Percentiles rank a stretch among this genome's conserved stretches.
These are phyloP conservation scores for Rhodomyrtus tomentosa DNA, from an alignment of 345 rosid genomes.

Conservation along the genomic window DNA sequence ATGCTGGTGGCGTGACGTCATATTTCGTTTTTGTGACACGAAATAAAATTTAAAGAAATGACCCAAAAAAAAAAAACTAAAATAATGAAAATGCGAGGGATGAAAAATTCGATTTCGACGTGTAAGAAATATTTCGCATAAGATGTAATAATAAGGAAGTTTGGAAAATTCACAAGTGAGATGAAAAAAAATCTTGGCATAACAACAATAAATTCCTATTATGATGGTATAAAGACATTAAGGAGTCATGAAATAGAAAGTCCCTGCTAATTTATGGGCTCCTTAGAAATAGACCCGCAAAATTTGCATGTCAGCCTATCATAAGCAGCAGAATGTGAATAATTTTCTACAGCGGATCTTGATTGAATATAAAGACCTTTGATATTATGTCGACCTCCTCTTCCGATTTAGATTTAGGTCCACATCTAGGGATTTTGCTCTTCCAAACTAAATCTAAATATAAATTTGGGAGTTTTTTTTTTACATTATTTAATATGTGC, in stretches of 20 bases:
- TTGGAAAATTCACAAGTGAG: background rate
- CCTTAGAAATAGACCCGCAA: background rate
- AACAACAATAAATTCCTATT: background rate
- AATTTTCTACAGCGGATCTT: too few species aligned
- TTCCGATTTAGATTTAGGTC: too few species aligned
- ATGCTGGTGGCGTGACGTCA: background rate
- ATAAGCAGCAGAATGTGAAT: too few species aligned
- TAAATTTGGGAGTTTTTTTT: too few species aligned
- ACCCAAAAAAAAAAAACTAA: background rate
- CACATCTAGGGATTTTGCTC: too few species aligned
- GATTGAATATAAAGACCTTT: too few species aligned
- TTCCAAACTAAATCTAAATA: too few species aligned
- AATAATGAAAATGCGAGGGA: background rate
- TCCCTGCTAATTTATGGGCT: background rate
- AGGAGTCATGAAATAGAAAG: background rate
- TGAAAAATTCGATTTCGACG: background rate
- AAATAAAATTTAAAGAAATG: background rate
- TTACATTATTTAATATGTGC: too few species aligned
- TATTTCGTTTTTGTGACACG: background rate
- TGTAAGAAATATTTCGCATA: background rate
- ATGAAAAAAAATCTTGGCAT: background rate
- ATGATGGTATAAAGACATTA: background rate
- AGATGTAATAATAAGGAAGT: background rate
- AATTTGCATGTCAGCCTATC: background rate
- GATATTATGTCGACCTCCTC: too few species aligned